Base-by-base conservation (phyloP, 129 eudicot species). In the Dittrichia graveolens region DNA sequence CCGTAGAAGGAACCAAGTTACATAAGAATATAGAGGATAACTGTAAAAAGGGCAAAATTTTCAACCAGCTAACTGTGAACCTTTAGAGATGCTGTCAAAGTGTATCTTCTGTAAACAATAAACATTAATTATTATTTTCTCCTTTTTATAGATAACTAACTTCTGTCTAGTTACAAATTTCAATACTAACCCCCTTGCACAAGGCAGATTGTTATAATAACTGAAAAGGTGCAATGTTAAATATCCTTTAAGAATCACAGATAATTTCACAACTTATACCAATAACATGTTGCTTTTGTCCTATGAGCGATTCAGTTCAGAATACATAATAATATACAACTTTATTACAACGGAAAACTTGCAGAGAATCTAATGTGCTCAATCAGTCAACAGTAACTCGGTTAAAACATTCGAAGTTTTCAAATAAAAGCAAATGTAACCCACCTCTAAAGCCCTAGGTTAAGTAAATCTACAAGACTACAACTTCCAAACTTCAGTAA, bases 401-500 rank as follows among this genome's bases (percentile, higher is more conserved):
- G 75, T 14, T 19, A 6, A 3, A 19, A 56, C 75, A 42, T 41
- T 16, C 57, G n/a, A 57, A 71, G 6, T 71, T 56, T 42, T 47
- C 24, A 42, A 8, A 47, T 43, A 44, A 14, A 14, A 43, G 24
- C 24, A 13, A 58, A 44, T 0, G 11, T 1, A 46, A 56, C 41
- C 47, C 52, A 60, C 38, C 38, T 47, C 44, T 74, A 45, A 76
- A 80, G 34, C 81, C 84, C 80, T 62, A 74, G 9, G 38, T 49
- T 61, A 3, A 42, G 44, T 3, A 37, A 48, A 49, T 13, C 43
- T 47, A 16, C n/a, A n/a, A n/a, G n/a, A n/a, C n/a, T n/a, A n/a
- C 57, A 42, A 50, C 40, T 1, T 43, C 47, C 67, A 13, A 82
- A 59, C 50, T 2, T 19, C 39, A 12, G 5, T 43, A 59, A 44